Base-by-base conservation (phyloP, 177 flowering plant genomes). In the Tripterygium wilfordii region DNA sequence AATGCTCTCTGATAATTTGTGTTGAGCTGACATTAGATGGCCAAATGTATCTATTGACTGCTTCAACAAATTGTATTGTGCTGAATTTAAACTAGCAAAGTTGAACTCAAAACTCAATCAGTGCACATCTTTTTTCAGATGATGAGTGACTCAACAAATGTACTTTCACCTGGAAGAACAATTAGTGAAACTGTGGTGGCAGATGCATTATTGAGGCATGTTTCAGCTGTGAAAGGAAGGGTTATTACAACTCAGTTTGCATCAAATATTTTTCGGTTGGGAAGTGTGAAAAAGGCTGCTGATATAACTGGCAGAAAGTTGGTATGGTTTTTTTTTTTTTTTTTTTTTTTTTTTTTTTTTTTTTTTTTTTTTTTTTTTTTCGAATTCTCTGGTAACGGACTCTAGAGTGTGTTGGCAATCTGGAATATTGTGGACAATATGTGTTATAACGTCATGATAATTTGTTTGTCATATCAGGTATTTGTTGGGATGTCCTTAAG, bases 91-190 rank as follows among this genome's bases (percentile, higher is more conserved):
- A n/a, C n/a, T n/a, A n/a, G n/a, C n/a, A n/a, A n/a, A n/a, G n/a
- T n/a, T n/a, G n/a, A 20, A 15, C 16, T 26, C 10, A 19, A 16
- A n/a, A 16, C 23, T 30, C 26, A 36, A 39, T 47, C 51, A 3
- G 49, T 39, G 10, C 8, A 21, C 14, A 41, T 31, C 36, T 8
- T 36, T 49, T 58, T 61, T 46, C 75, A 92, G 99, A 94, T 94
- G 99, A 89, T 94, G 99, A 89, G 99, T 58, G 99, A 94, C 61
- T 94, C 99, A 44, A 94, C 99, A 56, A 94, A 94, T 69, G 74
- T 89, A 36, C 78, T 89, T n/a, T 80, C 97, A 26, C 99, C 97
- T 57, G 99, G 99, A 74, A 82, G 99, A 60, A 87, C 97, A 57
- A 51, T 59, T 10, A 94, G 99, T 63, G 99, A 94, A 74, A 60